Evolutionary conservation across 805 yeast species (phyloP).

Genomic region (Yarrowia deformans): DNA sequence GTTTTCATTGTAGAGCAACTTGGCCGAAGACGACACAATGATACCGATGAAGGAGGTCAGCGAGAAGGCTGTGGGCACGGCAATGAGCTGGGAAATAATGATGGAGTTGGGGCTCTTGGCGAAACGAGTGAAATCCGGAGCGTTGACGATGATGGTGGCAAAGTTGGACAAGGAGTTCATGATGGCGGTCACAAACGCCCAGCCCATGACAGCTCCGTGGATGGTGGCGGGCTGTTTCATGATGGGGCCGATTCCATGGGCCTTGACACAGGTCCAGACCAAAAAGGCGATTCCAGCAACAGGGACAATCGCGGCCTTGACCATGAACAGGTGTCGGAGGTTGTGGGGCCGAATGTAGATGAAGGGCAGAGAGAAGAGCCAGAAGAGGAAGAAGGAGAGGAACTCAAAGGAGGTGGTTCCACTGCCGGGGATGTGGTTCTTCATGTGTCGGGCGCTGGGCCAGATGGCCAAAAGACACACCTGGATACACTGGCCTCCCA

Average conservation of each 20-base stretch:
- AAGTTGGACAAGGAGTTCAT: conserved; percentile 87
- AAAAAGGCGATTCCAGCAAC: conserved; percentile 83
- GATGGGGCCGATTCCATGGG: conserved; percentile 79
- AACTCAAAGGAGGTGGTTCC: conserved; percentile 76
- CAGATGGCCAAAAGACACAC: conserved; percentile 80
- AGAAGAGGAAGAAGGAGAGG: conserved; percentile 79
- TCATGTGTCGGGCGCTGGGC: conserved; percentile 53
- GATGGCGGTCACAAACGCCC: conserved; percentile 81
- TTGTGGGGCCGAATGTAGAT: conserved; percentile 83
- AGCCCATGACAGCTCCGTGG: conserved; percentile 67
- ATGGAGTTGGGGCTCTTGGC: conserved; percentile 64
- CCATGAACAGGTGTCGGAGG: conserved; percentile 82
- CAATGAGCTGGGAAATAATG: conserved; percentile 61
- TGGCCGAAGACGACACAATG: conserved; percentile 80
- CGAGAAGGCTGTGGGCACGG: conserved; percentile 81
- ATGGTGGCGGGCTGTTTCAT: conserved; percentile 62
- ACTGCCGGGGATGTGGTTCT: conserved; percentile 62
- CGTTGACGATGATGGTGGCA: conserved; percentile 85
- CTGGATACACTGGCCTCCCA: conserved; percentile 83
- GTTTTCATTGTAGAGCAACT: conserved; percentile 68
- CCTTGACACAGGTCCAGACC: conserved; percentile 82
- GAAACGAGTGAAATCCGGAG: conserved; percentile 91
- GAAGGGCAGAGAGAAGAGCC: conserved; percentile 80
- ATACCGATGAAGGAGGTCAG: conserved; percentile 86
- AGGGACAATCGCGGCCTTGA: conserved; percentile 80